These are phyloP conservation scores for Fusarium subtropicale DNA, from an alignment of 2,329 filamentous ascomycete genomes.

Conservation along the genomic window DNA sequence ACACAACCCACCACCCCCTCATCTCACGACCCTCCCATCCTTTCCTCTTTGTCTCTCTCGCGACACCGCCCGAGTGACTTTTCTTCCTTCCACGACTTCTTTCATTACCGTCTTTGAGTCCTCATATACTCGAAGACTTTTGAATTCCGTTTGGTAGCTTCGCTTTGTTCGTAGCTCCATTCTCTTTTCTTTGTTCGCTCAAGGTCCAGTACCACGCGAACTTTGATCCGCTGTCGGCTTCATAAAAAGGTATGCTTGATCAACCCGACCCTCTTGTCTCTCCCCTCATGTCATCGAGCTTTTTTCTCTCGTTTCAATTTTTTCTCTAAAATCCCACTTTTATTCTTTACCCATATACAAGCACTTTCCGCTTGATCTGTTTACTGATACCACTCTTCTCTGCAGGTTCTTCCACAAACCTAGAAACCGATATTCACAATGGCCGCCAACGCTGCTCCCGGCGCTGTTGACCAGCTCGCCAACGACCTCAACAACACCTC, in stretches of 20 bases:
- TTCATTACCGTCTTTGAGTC: slow-evolving; percentile 42
- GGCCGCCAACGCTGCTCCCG: slow-evolving; percentile 68
- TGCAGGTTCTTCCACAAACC: slow-evolving; percentile 35
- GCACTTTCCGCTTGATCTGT: slow-evolving; percentile 14
- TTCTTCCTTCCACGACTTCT: slow-evolving; percentile 30
- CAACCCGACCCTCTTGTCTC: slow-evolving; percentile 16
- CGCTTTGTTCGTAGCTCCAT: slow-evolving; percentile 49
- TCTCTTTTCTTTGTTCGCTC: slow-evolving; percentile 49
- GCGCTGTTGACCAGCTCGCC: slow-evolving; percentile 83
- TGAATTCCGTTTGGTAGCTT: slow-evolving; percentile 38
- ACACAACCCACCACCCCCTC: slow-evolving; percentile 50
- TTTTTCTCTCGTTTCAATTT: slow-evolving; percentile 1
- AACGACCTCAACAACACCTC: slow-evolving; percentile 79
- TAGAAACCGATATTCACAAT: slow-evolving; percentile 58
- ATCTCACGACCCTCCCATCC: slow-evolving; percentile 31
- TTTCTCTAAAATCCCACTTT: background rate
- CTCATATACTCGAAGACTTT: slow-evolving; percentile 44
- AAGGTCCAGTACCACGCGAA: slow-evolving; percentile 46
- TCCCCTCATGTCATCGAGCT: slow-evolving; percentile 23
- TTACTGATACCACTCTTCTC: slow-evolving; percentile 30
- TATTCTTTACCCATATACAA: slow-evolving; percentile 11
- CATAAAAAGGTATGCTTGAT: slow-evolving; percentile 36
- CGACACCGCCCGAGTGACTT: slow-evolving; percentile 48
- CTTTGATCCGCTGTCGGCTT: slow-evolving; percentile 40
- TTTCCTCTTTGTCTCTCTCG: slow-evolving; percentile 46